These are phyloP conservation scores for Athelia sp. DNA, from an alignment of 1,284 basidiomycete genomes.

Conservation along the genomic window DNA sequence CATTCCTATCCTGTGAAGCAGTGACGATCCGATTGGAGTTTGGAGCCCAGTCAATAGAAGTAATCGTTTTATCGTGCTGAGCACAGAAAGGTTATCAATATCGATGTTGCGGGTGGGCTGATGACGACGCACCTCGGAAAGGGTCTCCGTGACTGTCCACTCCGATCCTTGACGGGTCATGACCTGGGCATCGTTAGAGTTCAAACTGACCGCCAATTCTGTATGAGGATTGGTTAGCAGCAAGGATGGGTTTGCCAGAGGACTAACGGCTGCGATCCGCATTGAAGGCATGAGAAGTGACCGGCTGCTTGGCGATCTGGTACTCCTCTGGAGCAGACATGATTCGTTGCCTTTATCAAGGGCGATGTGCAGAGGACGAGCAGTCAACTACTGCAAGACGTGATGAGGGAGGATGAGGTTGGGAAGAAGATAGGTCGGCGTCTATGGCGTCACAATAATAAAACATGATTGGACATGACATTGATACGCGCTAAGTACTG, in stretches of 20 bases:
- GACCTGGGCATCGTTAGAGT: constrained; percentile 87
- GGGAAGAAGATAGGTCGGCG: too few species aligned
- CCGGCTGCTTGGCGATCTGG: constrained; percentile 75
- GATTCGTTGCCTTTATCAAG: neutral
- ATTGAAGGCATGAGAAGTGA: constrained; percentile 92
- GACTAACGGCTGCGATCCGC: constrained; percentile 80
- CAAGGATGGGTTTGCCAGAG: constrained; percentile 6
- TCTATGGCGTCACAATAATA: too few species aligned
- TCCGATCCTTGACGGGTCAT: constrained; percentile 62
- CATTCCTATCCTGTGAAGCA: constrained; percentile 97
- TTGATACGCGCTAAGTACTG: too few species aligned
- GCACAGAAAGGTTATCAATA: neutral
- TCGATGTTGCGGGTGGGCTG: neutral
- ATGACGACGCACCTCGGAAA: constrained; percentile 69
- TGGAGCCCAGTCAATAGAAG: constrained; percentile 98
- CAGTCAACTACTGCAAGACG: constrained; percentile 66
- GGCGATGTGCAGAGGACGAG: constrained; percentile 59
- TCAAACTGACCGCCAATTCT: constrained; percentile 93
- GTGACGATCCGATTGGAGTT: constrained; percentile 96
- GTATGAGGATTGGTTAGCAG: constrained; percentile 8
- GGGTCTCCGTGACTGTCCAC: constrained; percentile 78
- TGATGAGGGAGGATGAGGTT: neutral
- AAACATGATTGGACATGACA: too few species aligned
- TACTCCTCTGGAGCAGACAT: constrained; percentile 80
- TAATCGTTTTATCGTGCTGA: constrained; percentile 97